phyloP scores from a whole-genome alignment of 768 basidiomycete species.

The Russula griseocarnosa region DNA sequence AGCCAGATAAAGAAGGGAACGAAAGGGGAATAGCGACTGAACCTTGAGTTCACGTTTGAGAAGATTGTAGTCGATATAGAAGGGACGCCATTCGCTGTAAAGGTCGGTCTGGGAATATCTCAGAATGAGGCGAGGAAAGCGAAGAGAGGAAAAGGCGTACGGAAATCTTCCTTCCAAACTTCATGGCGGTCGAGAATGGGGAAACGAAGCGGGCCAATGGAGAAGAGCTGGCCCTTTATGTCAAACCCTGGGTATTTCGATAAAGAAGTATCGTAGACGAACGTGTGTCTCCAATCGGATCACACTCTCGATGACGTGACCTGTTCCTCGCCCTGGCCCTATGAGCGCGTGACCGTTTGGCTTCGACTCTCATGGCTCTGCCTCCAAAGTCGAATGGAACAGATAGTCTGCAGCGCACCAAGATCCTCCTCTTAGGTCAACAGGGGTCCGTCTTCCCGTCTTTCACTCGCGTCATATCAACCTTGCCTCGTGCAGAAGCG shows the following conservation, averaged over 20 bases:
- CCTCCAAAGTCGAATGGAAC: constrained; percentile 15
- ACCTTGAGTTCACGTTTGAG: constrained; percentile 92
- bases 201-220: neutral
- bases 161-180: constrained; percentile 77
- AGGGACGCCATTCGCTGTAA: constrained; percentile 87
- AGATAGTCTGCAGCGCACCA: constrained; percentile 46
- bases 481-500: constrained; percentile 52
- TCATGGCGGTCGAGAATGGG: constrained; percentile 46
- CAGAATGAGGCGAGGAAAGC: constrained; percentile 11
- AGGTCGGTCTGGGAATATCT: constrained; percentile 58
- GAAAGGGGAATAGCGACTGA: neutral
- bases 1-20: neutral
- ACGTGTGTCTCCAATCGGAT: too few relatives aligned
- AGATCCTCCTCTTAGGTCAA: constrained; percentile 68
- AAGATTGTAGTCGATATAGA: constrained; percentile 85
- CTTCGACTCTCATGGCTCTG: constrained; percentile 17
- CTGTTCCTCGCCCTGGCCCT: too few relatives aligned
- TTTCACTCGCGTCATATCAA: neutral
- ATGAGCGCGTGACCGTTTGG: neutral
- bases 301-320: neutral
- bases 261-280: neutral
- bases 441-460: constrained; percentile 47
- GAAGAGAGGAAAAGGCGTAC: constrained; percentile 37
- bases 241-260: constrained; percentile 13
- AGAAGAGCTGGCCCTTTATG: constrained; percentile 1